Evolutionary conservation across 2,329 filamentous ascomycete genomes (phyloP), one percentile per base, ranked within the genome.

Genomic region (Ceratocystiopsis minuta): DNA sequence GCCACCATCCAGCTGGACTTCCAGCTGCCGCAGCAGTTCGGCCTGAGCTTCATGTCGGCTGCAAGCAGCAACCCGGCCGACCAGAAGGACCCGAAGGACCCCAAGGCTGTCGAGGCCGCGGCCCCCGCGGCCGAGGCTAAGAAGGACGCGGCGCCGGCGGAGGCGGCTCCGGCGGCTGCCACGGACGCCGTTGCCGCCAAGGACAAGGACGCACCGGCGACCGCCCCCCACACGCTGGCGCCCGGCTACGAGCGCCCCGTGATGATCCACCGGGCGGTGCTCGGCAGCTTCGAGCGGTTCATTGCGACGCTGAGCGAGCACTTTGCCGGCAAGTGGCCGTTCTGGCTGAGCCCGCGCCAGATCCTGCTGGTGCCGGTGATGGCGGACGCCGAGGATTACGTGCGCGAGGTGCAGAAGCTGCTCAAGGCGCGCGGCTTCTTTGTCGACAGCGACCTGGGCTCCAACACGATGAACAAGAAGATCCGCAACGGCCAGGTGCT

Each of bases 1-100:
- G 86, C 84, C 3, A 92, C 85, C 0, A 79, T 93, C 40, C 85
- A 93, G 62, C 71, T 93, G 24, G 85, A 93, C 56, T 92, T 93
- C 56, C 86, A 93, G 58, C 67, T 93, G 2, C 85, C 85, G 1
- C 80, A 83, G 54, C 74, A 84, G 13, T 93, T 93, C 54, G 73
- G 73, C 37, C 63, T 93, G 33, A 49, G 43, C 45, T 50, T 49
- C 47, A 48, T 49, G 45, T 54, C 58, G n/a, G 52, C 51, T 9
- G 51, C 58, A 28, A 47, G 40, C 43, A 41, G 41, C 42, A 37
- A 43, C 32, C 37, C 38, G 3, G 36, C 34, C 15, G 42, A 43
- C 5, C 41, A 28, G 16, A 40, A 42, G 37, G 36, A 35, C 3
- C 39, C n/a, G 15, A 42, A 12, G 3, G 39, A 40, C n/a, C n/a